phyloP scores from a whole-genome alignment of 495 filamentous ascomycete genomes.

The Astrothelium subdiscretum region DNA sequence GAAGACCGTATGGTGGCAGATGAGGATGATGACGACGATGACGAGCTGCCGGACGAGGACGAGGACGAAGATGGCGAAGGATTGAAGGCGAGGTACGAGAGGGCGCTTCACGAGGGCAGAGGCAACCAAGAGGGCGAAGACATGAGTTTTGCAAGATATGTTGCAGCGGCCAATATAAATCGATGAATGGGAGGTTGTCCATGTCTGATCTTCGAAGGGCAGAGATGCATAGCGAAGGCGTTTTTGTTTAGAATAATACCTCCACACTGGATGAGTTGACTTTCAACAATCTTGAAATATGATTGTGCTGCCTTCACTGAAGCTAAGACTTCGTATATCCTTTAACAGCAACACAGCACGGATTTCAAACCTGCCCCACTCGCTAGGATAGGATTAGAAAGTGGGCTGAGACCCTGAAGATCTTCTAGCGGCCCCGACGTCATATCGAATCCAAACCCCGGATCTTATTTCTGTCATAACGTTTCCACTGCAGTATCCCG shows the following conservation, averaged over 20 bases:
- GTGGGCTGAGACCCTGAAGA: neutral
- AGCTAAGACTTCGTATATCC: too few species aligned
- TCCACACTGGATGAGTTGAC: too few species aligned
- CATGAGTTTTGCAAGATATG: conserved; percentile 49
- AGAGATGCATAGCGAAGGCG: neutral
- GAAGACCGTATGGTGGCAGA: conserved; percentile 37
- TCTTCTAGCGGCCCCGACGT: neutral
- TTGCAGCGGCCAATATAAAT: conserved; percentile 24
- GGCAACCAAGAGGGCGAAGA: conserved; percentile 37
- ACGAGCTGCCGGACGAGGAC: conserved; percentile 28
- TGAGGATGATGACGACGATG: conserved; percentile 16
- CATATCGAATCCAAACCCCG: too few species aligned
- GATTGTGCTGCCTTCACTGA: too few species aligned
- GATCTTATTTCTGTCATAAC: too few species aligned
- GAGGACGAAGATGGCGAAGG: conserved; percentile 35
- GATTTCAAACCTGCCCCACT: neutral
- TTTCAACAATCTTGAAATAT: too few species aligned
- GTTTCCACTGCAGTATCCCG: too few species aligned
- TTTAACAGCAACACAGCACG: neutral
- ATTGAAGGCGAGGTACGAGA: conserved; percentile 48
- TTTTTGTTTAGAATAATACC: too few species aligned
- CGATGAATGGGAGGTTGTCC: neutral
- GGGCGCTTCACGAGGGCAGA: conserved; percentile 39
- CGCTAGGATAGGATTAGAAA: neutral
- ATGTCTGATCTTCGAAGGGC: neutral